Evolutionary conservation across 768 basidiomycete species (phyloP), one percentile per base, ranked within the genome.

Genomic region (Punctularia strigosozonata): DNA sequence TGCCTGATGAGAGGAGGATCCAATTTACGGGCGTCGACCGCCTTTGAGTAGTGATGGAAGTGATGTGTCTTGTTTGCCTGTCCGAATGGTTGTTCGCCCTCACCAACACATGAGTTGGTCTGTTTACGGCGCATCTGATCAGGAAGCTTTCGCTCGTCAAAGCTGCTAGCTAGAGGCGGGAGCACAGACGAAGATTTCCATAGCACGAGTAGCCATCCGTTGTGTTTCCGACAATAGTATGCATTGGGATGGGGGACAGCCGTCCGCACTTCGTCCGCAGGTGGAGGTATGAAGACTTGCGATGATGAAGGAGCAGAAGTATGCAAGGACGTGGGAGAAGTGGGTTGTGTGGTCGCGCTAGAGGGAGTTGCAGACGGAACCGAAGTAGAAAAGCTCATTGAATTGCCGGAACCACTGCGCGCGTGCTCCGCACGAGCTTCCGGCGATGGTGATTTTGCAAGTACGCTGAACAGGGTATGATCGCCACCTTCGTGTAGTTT

Each of bases 161-260:
- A 82, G 4, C 74, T 73, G 31, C 57, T 59, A 14, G 76, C 68
- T 17, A 85, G 64, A 5, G 77, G 75, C 3, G 80, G 82, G 6
- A 71, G 51, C 25, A 77, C 64, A 15, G 66, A 62, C 10, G 80
- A 77, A 12, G 71, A 69, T 45, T 74, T 75, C 78, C 80, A 83
- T 26, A 63, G 65, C 13, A 88, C 62, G 26, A 89, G 68, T 24
- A 86, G 72, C 86, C 86, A 90, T 5, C 80, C 79, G 47, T 88
- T 83, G 41, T 88, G 81, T 52, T 75, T 77, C 18, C 75, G 72
- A 51, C 85, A 89, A 52, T 82, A 90, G 53, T 84, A 84, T 12
- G 82, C 84, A 47, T 83, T 74, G 4, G 86, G 78, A 52, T 90
- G 85, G 10, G 87, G 86, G 22, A 84, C 66, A 22, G 84, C 69